These are phyloP conservation scores for Aureobasidium uvarum DNA, from an alignment of 2,329 filamentous ascomycete genomes.

Conservation along the genomic window DNA sequence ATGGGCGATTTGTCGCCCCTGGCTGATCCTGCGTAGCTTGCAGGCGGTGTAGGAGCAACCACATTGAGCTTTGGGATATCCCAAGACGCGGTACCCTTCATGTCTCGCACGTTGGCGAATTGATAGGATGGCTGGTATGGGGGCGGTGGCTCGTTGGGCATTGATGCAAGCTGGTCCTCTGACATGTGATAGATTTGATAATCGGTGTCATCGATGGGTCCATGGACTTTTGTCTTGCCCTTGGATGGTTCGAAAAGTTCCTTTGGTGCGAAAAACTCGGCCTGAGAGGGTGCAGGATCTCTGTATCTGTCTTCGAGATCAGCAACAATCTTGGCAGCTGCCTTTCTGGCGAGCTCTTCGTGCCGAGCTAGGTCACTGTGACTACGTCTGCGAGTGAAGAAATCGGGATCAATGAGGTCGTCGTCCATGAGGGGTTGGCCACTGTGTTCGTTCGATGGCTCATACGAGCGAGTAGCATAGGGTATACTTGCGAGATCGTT, in stretches of 20 bases:
- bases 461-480: slow-evolving; percentile 31
- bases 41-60: slow-evolving; percentile 58
- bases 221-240: slow-evolving; percentile 40
- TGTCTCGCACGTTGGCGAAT: not conserved
- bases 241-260: slow-evolving; percentile 46
- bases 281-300: slow-evolving; percentile 42
- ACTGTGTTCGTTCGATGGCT: slow-evolving; percentile 37
- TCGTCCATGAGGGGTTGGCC: slow-evolving; percentile 46
- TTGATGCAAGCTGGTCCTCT: slow-evolving; percentile 33
- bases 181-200: slow-evolving; percentile 44
- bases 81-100: slow-evolving; percentile 4
- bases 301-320: slow-evolving; percentile 47
- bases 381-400: slow-evolving; percentile 43
- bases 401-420: slow-evolving; percentile 48
- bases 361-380: slow-evolving; percentile 31
- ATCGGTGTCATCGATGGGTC: slow-evolving; percentile 47
- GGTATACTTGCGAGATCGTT: not conserved
- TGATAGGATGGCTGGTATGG: slow-evolving; percentile 32
- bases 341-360: slow-evolving; percentile 35
- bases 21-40: slow-evolving; percentile 45
- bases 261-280: slow-evolving; percentile 50
- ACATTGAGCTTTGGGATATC: slow-evolving; percentile 55
- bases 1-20: slow-evolving; percentile 40
- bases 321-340: slow-evolving; percentile 44
- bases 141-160: slow-evolving; percentile 40